Percentiles rank a stretch among this genome's conserved stretches.
phyloP scores from a whole-genome alignment of 2,329 filamentous ascomycete species.

The Hymenoscyphus scutula region DNA sequence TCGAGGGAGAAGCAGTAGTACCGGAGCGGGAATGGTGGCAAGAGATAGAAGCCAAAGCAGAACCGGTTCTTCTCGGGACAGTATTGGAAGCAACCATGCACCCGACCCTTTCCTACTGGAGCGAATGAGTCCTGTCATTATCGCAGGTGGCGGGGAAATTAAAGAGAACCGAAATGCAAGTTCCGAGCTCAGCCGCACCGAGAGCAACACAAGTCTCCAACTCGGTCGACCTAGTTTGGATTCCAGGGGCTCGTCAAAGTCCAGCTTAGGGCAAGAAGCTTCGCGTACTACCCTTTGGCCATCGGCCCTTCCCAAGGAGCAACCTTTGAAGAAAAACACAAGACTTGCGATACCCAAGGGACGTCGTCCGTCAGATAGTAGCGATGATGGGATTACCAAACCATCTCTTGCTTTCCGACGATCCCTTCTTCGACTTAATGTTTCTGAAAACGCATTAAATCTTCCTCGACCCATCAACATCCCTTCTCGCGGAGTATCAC shows the following conservation, averaged over 20 bases:
- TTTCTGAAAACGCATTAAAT: slow-evolving; percentile 44
- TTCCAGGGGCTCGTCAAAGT: slow-evolving; percentile 39
- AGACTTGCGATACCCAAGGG: slow-evolving; percentile 20
- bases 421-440: slow-evolving; percentile 52
- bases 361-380: slow-evolving; percentile 50
- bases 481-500: slow-evolving; percentile 39
- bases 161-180: slow-evolving; percentile 58
- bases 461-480: slow-evolving; percentile 55
- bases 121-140: slow-evolving; percentile 64
- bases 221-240: slow-evolving; percentile 44
- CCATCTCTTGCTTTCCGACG: slow-evolving; percentile 54
- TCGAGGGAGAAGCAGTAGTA: slow-evolving; percentile 63
- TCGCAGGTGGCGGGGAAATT: slow-evolving; percentile 58
- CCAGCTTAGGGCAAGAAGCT: slow-evolving; percentile 36
- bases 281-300: slow-evolving; percentile 51
- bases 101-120: slow-evolving; percentile 59
- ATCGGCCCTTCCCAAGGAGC: slow-evolving; percentile 49
- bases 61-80: slow-evolving; percentile 51
- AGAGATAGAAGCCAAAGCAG: slow-evolving; percentile 36
- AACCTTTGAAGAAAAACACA: slow-evolving; percentile 19
- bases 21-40: slow-evolving; percentile 47
- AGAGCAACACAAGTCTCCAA: slow-evolving; percentile 49
- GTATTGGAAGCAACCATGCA: slow-evolving; percentile 43
- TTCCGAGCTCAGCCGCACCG: slow-evolving; percentile 47
- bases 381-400: slow-evolving; percentile 53